Conservation (phyloP, 768 basidiomycete genomes). For the Sutorius australiensis region DNA sequence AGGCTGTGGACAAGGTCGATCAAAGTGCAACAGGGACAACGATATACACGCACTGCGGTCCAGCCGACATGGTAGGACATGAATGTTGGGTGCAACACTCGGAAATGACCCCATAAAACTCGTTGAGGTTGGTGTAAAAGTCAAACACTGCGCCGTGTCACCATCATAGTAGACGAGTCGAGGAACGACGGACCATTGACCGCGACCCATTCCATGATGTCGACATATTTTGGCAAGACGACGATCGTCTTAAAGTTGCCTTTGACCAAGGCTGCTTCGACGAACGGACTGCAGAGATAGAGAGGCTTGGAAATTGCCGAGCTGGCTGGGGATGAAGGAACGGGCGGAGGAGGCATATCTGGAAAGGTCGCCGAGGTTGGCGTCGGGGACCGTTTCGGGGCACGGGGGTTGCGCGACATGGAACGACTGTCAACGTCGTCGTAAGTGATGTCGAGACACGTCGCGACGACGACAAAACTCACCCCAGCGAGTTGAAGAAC, state of each 20-base stretch:
- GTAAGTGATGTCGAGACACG: constrained; percentile 5
- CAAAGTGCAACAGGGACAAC: not conserved
- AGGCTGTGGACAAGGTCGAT: constrained; percentile 44
- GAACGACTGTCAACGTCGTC: constrained; percentile 47
- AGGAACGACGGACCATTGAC: constrained; percentile 73
- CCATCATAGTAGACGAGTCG: no score
- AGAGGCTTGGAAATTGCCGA: constrained; percentile 51
- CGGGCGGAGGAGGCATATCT: constrained; percentile 41
- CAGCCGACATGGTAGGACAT: constrained; percentile 92
- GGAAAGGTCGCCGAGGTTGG: constrained; percentile 64
- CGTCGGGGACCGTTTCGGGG: constrained; percentile 68
- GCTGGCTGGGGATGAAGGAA: constrained; percentile 37
- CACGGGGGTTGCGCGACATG: constrained; percentile 70
- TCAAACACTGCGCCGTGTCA: constrained; percentile 68
- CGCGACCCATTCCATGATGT: constrained; percentile 96
- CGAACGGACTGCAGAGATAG: constrained; percentile 92
- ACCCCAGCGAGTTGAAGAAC: constrained; percentile 83
- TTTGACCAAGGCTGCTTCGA: constrained; percentile 92
- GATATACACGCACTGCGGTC: constrained; percentile 58
- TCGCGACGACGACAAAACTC: constrained; percentile 21
- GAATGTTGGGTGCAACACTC: constrained; percentile 89
- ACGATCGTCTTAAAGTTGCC: constrained; percentile 99
- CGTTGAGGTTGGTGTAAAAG: constrained; percentile 95
- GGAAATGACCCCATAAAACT: constrained; percentile 91
- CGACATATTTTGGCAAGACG: constrained; percentile 91